Evolutionary conservation across 495 filamentous ascomycete species (phyloP), one percentile per base, ranked within the genome.

Genomic region (Viridothelium virens): DNA sequence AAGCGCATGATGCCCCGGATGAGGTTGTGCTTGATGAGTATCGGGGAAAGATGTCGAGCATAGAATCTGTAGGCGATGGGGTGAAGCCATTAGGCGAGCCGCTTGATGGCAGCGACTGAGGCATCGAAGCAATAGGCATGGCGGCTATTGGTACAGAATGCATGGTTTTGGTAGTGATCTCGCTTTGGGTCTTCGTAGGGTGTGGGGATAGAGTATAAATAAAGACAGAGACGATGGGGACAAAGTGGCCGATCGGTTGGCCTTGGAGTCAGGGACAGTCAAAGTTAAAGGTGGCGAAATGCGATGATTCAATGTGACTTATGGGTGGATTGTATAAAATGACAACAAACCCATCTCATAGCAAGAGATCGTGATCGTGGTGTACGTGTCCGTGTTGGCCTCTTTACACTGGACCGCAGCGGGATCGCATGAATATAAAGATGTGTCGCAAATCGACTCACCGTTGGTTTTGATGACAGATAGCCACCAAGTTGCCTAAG

Each of bases 41-140:
- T 59, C 53, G 53, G 53, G 53, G 53, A 59, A 59, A 59, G 53
- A 59, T 59, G 31, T 59, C 53, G 36, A 59, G 53, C 53, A 59
- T 59, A 18, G 53, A 59, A 14, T 59, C 53, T 36, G 53, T 59
- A 0, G 53, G 53, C 31, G 53, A 59, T 1, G 53, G 53, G 33
- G 53, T 59, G 53, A 59, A 59, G 53, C 53, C 53, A 14, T 33
- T 59, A 14, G 53, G 53, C 18, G 53, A 59, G 31, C 25, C 53
- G 53, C 11, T 36, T 18, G 53, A 59, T 34, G 6, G 3, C 53
- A 31, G 5, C 31, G 53, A 59, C 31, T 3, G 31, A 10, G 53
- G 31, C 3, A 18, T 34, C 11, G 53, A 36, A 59, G 53, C 53
- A 36, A 59, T n/a, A 36, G n/a, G 53, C 53, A 59, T 59, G 7